phyloP scores from a whole-genome alignment of 371 early-diverging fungal genomes.

The Lichtheimia ornata region DNA sequence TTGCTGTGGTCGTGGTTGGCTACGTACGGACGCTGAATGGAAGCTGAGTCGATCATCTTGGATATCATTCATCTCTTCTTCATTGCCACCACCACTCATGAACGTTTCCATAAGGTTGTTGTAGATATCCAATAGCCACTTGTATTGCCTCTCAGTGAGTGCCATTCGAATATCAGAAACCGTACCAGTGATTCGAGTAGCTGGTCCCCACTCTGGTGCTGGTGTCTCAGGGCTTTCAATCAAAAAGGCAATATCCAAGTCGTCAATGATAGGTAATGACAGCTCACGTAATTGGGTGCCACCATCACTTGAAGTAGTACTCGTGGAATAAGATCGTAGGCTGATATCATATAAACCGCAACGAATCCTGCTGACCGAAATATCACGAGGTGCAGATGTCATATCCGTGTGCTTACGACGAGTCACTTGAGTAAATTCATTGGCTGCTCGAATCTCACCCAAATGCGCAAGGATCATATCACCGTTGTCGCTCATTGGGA shows the following conservation, averaged over 20 bases:
- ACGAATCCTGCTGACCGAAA: slow-evolving; percentile 57
- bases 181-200: slow-evolving; percentile 61
- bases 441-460: slow-evolving; percentile 85
- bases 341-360: slow-evolving; percentile 74
- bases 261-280: slow-evolving; percentile 76
- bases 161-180: slow-evolving; percentile 80
- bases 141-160: slow-evolving; percentile 81
- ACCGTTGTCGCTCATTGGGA: slow-evolving; percentile 69
- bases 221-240: slow-evolving; percentile 43
- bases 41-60: background rate
- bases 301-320: background rate
- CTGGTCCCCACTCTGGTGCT: slow-evolving; percentile 32
- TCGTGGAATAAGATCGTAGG: slow-evolving; percentile 58
- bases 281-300: slow-evolving; percentile 24
- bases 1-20: background rate
- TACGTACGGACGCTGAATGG: background rate
- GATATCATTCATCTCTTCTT: slow-evolving; percentile 5
- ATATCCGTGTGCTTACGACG: slow-evolving; percentile 23
- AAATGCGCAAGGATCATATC: slow-evolving; percentile 79
- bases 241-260: slow-evolving; percentile 76
- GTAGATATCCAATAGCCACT: slow-evolving; percentile 67
- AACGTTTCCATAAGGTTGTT: slow-evolving; percentile 63
- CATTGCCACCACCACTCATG: slow-evolving; percentile 25
- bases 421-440: slow-evolving; percentile 55
- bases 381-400: slow-evolving; percentile 22